phyloP scores from a whole-genome alignment of 148 eudicot genomes.

The Chenopodium album region DNA sequence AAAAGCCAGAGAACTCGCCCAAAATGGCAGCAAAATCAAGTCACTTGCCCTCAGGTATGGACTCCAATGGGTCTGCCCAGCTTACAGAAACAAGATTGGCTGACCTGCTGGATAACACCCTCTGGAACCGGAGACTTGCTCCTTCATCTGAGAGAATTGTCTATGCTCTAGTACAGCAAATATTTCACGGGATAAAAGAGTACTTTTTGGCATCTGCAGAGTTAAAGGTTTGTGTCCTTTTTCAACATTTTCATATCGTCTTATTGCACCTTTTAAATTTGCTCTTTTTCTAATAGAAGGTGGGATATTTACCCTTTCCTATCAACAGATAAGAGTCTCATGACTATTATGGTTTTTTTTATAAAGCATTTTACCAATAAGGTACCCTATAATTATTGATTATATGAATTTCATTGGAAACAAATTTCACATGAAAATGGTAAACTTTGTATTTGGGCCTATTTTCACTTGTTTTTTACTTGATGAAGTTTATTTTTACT shows the following conservation, averaged over 20 bases:
- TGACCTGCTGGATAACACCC: conserved; percentile 90
- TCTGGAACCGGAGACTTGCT: conserved; percentile 95
- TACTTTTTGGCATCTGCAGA: conserved; percentile 96
- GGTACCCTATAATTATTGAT: neutral
- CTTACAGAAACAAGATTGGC: conserved; percentile 93
- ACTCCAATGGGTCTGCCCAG: conserved; percentile 52
- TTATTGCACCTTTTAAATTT: neutral
- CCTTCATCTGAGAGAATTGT: conserved; percentile 98
- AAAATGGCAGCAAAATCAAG: conserved; percentile 58
- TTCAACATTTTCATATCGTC: neutral
- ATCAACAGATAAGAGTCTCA: neutral
- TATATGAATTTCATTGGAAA: neutral
- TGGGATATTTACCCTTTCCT: neutral
- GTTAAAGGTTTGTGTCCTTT: conserved; percentile 53
- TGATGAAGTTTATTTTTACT: too few relatives aligned
- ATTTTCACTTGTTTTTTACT: neutral
- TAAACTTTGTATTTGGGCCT: neutral
- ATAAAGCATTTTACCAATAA: neutral
- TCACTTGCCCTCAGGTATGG: conserved; percentile 54
- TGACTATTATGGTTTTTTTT: neutral
- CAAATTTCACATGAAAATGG: neutral
- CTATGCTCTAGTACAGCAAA: conserved; percentile 93
- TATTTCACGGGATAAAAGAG: conserved; percentile 95
- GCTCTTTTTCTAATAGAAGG: neutral
- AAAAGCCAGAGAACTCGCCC: conserved; percentile 55